Evolutionary conservation across 306 rosid species (phyloP), one percentile per base, ranked within the genome.

Genomic region (Vigna hirtella): DNA sequence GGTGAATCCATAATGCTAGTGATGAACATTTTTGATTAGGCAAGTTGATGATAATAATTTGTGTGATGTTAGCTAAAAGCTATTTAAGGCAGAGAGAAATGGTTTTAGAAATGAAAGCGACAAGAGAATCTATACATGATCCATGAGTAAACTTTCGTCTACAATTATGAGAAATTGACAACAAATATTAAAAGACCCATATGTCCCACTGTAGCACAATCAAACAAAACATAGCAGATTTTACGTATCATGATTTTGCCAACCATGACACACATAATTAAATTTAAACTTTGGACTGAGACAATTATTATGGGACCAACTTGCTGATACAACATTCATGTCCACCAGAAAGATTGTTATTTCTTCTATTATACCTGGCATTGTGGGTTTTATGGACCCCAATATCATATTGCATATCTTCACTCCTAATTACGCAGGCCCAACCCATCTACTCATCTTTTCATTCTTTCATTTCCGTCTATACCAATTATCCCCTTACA

Each of bases 381-480:
- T 45, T 34, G 64, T 82, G 79, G 82, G 76, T 74, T 51, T 70
- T 15, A 74, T 61, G 81, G 84, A 65, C 67, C 78, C 84, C 81
- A 42, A 32, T 12, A 7, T 9, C 15, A 74, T 63, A 18, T 8
- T 42, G 22, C 59, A 42, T 57, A 66, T 49, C 72, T 62, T 55
- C 43, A 18, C 18, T 4, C 10, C 72, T 36, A 45, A 36, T 13
- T 66, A 10, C 22, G 57, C 55, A 66, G 73, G 84, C 87, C 87
- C 84, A 83, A 75, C 74, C 81, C 78, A 81, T 15, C 26, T 63
- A 49, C 42, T 18, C 38, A 5, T 34, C 5, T 34, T 1, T 7
- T 24, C 32, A 18, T 66, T 4, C 4, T n/a, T 56, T 6, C 3
- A 43, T n/a, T 13, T 18, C 12, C 20, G 0, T 30, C 28, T 30